Conservation (phyloP, 805 yeast genomes). For the Candida anglica region DNA sequence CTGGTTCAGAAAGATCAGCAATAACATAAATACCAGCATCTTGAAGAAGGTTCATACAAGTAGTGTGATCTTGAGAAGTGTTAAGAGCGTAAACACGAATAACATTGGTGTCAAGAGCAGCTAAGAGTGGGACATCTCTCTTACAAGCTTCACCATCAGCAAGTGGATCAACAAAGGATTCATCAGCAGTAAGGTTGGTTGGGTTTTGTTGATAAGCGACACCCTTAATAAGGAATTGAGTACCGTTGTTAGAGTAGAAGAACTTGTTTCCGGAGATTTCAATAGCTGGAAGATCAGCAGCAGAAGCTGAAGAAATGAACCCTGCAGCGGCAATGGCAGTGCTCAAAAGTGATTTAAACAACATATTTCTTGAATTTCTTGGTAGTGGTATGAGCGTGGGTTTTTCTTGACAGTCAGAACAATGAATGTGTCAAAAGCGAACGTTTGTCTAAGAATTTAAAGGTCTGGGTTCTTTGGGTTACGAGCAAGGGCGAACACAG, state of each 20-base stretch:
- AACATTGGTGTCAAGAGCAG: conserved; percentile 60
- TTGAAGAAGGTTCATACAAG: conserved; percentile 61
- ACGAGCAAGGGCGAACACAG: no score
- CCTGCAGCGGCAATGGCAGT: conserved; percentile 22
- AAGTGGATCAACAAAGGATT: conserved; percentile 66
- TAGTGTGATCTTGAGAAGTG: conserved; percentile 57
- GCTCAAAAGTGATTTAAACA: conserved; percentile 34
- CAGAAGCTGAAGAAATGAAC: conserved; percentile 12
- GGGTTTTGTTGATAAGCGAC: conserved; percentile 76
- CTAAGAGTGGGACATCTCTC: conserved; percentile 71
- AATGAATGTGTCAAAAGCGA: conserved; percentile 4
- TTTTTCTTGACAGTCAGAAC: background rate
- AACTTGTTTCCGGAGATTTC: conserved; percentile 77
- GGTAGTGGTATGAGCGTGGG: background rate
- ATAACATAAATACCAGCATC: conserved; percentile 90
- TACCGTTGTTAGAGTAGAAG: conserved; percentile 71
- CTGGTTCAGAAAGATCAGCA: conserved; percentile 81
- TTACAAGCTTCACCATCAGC: conserved; percentile 59
- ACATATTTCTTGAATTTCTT: conserved; percentile 24
- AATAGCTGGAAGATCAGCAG: conserved; percentile 45
- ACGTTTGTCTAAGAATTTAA: no score
- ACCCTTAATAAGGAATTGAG: conserved; percentile 75
- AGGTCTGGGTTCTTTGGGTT: no score
- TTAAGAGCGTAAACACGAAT: conserved; percentile 75
- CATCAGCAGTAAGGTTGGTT: conserved; percentile 41